Base-by-base conservation (phyloP, 352 stramenopile species). In the Pythium phragmitis region DNA sequence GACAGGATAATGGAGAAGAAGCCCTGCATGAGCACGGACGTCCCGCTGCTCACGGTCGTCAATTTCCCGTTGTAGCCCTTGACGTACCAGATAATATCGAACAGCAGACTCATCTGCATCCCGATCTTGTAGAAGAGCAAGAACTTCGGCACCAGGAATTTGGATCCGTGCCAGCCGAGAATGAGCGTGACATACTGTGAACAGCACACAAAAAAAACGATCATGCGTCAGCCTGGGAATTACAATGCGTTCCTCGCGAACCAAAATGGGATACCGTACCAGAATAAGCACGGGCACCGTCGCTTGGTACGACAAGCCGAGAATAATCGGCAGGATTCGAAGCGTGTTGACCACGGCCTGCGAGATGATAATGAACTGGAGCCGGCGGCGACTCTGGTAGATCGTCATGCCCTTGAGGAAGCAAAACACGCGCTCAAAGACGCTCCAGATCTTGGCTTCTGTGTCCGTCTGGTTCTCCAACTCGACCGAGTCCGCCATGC, bases 391-490 rank as follows among this genome's bases (percentile, higher is more conserved):
- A 19, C 75, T 79, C 70, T 94, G 79, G 77, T 94, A 96, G 65
- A 96, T 92, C 34, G 87, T 94, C 80, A 94, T 92, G 68, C 80
- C 80, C 60, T 94, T 94, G 19, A 96, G 73, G 58, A 96, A 96
- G 71, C 85, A 94, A 54, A 96, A 96, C 33, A 94, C 73, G 48
- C 79, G 65, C 72, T 96, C 87, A 59, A 96, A 88, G 30, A 91
- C 63, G 63, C 82, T 87, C 80, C 83, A 96, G 6, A 94, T 71
- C 45, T 83, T 87, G 8, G 82, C 74, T 54, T 94, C 85, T 0
- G 83, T 68, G 67, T 76, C 75, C 7, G 65, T 65, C 46, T 82
- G 62, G 46, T 80, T 74, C 60, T 92, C 82, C 26, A 79, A 85
- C 41, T 81, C 79, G 37, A 92, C 82, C 36, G 85, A 92, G 60